Evolutionary conservation across 306 rosid genomes (phyloP).

Genomic region (peach (Prunus persica)): Prunus_persica_NCBIv2 NC_034016.1:21249001-21249500

Average conservation of each 20-base stretch:
- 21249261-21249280: background rate
- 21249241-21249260: too few species aligned
- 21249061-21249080: background rate
- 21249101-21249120: background rate
- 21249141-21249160: constrained; percentile 6
- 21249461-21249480: too few species aligned
- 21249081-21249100: background rate
- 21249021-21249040: background rate
- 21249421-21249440: too few species aligned
- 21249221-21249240: constrained; percentile 1
- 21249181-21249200: background rate
- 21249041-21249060: background rate
- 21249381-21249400: too few species aligned
- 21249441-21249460: too few species aligned
- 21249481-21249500: too few species aligned
- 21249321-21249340: too few species aligned
- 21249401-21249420: too few species aligned
- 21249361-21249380: too few species aligned
- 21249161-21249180: background rate
- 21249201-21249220: too few species aligned
- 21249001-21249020: background rate
- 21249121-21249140: background rate
- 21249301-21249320: background rate
- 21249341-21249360: too few species aligned
- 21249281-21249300: background rate